Percentiles rank a stretch among this genome's conserved stretches.
Evolutionary conservation across 2,329 filamentous ascomycete species (phyloP).

Genomic region (Cladophialophora chaetospira): DNA sequence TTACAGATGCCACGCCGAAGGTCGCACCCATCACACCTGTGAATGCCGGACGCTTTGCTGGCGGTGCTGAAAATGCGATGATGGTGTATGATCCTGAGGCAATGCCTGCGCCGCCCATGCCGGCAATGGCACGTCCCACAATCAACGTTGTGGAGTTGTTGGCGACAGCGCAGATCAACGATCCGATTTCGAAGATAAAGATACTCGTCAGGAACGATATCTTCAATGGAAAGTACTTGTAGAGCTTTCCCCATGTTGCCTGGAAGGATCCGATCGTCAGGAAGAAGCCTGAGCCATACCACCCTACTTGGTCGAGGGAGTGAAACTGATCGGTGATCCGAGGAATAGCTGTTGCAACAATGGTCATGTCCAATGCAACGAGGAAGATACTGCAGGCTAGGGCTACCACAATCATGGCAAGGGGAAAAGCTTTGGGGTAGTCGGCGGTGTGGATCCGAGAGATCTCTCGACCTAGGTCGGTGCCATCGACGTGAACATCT

Average conservation of each 20-base stretch:
- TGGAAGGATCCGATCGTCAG: slow-evolving; percentile 40
- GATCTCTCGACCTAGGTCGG: slow-evolving; percentile 25
- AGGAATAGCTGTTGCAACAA: slow-evolving; percentile 40
- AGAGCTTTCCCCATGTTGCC: slow-evolving; percentile 38
- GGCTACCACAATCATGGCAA: slow-evolving; percentile 32
- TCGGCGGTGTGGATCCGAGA: slow-evolving; percentile 33
- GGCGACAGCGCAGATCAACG: slow-evolving; percentile 45
- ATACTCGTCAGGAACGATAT: slow-evolving; percentile 40
- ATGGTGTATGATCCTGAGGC: slow-evolving; percentile 47
- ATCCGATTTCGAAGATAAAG: slow-evolving; percentile 48
- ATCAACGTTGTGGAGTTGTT: slow-evolving; percentile 41
- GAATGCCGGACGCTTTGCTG: slow-evolving; percentile 51
- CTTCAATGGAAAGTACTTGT: slow-evolving; percentile 40
- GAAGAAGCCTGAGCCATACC: slow-evolving; percentile 44
- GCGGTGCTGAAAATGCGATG: slow-evolving; percentile 49
- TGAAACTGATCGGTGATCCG: slow-evolving; percentile 41
- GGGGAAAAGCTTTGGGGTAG: slow-evolving; percentile 29
- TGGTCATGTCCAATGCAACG: slow-evolving; percentile 36
- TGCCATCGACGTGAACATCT: slow-evolving; percentile 11
- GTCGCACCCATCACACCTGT: slow-evolving; percentile 39
- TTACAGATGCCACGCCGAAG: slow-evolving; percentile 36
- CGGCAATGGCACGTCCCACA: slow-evolving; percentile 43
- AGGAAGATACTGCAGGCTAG: slow-evolving; percentile 31
- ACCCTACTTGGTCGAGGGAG: slow-evolving; percentile 37
- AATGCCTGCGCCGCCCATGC: slow-evolving; percentile 41